Base-by-base conservation (phyloP, 2,329 filamentous ascomycete species). In the Whalleya microplaca region DNA sequence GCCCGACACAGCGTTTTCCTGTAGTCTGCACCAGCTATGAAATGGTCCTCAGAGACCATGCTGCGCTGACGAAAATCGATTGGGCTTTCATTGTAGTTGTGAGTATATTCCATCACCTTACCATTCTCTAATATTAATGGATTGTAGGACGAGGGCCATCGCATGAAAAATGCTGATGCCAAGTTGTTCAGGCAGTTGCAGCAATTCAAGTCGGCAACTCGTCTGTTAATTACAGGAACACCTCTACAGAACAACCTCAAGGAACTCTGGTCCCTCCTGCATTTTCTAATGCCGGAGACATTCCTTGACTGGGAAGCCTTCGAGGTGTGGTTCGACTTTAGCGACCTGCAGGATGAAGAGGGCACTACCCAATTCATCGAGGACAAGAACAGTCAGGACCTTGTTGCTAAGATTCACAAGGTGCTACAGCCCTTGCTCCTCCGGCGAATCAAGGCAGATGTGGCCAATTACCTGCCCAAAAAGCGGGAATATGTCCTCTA, bases 41-140 rank as follows among this genome's bases (percentile, higher is more conserved):
- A 71, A 97, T 99, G 70, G 93, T 96, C 51, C 88, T 99, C 75
- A 88, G 92, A 66, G 95, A 99, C 70, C 86, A 91, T 40, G 89
- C 92, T 50, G 88, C 88, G 37, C 77, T 99, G 4, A 86, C 87
- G 0, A 88, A 89, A 55, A 94, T 96, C 54, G 89, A 92, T 37
- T 99, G 95, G 95, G 92, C 96, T 51, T 97, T 96, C 66, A 97
- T 99, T 68, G 95, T 99, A 64, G 96, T 99, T 59, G 88, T 89
- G 75, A 70, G 84, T 73, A 7, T 18, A n/a, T 4, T 2, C 47
- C 3, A 2, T 12, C 18, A 27, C 8, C 6, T 14, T 1, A 14
- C 12, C 6, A 20, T 20, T 1, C 16, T 16, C 9, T 10, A 44
- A 5, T 41, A 16, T 53, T 72, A 32, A 70, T 69, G 41, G 5